A percentile compares a stretch with the other conserved stretches of the same genome.
Evolutionary conservation across 202 grass and related monocot genomes (phyloP).

Genomic region (Panicum hallii): DNA sequence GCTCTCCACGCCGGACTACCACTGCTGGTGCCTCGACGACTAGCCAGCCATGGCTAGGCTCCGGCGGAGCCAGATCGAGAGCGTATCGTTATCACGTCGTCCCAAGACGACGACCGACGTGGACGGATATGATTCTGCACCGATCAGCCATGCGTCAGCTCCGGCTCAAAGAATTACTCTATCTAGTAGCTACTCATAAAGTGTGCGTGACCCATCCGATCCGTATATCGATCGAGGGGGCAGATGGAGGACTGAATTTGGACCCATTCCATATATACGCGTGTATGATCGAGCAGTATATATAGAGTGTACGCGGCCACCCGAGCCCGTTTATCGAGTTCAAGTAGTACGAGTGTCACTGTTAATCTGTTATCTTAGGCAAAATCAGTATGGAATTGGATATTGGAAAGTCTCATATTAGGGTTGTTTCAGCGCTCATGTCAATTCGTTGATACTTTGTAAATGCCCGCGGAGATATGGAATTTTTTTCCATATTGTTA

Average conservation of each 20-base stretch:
- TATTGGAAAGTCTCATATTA: too few species aligned
- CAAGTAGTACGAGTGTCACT: too few species aligned
- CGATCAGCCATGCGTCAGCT: constrained; percentile 21
- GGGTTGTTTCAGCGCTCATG: too few species aligned
- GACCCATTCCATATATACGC: not conserved
- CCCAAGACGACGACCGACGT: not conserved
- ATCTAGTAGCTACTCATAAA: not conserved
- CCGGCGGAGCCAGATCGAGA: not conserved
- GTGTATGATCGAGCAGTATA: not conserved
- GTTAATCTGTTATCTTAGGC: too few species aligned
- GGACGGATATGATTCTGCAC: not conserved
- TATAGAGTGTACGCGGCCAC: not conserved
- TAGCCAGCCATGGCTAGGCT: not conserved
- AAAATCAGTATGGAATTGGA: too few species aligned
- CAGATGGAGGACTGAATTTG: not conserved
- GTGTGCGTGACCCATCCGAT: not conserved
- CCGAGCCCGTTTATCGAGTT: too few species aligned
- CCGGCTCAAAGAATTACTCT: not conserved
- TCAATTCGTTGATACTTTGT: too few species aligned
- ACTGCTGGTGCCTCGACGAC: constrained; percentile 79
- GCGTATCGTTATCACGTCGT: not conserved
- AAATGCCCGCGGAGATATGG: too few species aligned
- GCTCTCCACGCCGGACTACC: constrained; percentile 61
- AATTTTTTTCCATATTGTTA: too few species aligned
- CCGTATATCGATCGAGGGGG: not conserved